Evolutionary conservation across 306 rosid genomes (phyloP).

Genomic region (Medicago ruthenica): DNA sequence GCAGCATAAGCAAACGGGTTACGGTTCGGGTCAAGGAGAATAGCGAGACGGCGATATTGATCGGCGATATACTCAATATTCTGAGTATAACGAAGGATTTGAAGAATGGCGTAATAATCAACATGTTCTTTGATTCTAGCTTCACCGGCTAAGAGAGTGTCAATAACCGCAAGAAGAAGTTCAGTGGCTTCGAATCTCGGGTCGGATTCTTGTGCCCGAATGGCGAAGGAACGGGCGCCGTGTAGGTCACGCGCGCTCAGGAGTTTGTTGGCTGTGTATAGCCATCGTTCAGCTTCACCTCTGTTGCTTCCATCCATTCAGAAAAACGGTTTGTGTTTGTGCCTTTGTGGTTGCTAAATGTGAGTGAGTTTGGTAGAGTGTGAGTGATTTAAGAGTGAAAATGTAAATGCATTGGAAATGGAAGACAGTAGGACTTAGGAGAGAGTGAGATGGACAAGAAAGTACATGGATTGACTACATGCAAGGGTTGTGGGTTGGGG

Average conservation of each 20-base stretch:
- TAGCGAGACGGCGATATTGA: conserved; percentile 77
- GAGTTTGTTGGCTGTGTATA: conserved; percentile 78
- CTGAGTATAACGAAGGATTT: conserved; percentile 64
- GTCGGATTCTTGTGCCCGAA: conserved; percentile 87
- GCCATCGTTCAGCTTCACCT: conserved; percentile 89
- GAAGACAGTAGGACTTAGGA: not conserved
- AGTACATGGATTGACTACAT: not conserved
- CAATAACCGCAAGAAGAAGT: conserved; percentile 73
- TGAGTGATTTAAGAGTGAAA: not conserved
- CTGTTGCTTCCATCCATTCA: conserved; percentile 43
- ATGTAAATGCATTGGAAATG: not conserved
- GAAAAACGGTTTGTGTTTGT: not conserved
- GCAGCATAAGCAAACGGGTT: conserved; percentile 64
- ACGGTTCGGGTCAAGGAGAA: conserved; percentile 67
- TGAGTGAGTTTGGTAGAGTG: not conserved
- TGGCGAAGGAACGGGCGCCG: conserved; percentile 80
- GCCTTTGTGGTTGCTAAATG: not conserved
- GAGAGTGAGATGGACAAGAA: not conserved
- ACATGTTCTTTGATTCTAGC: conserved; percentile 62
- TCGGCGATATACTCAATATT: conserved; percentile 71
- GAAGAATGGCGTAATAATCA: conserved; percentile 75
- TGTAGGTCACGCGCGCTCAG: conserved; percentile 76
- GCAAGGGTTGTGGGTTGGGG: not conserved
- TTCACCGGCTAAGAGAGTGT: conserved; percentile 73
- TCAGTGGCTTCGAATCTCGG: conserved; percentile 73